Conservation (phyloP, 73 alveolate genomes). For the Tetrahymena malaccensis region DNA sequence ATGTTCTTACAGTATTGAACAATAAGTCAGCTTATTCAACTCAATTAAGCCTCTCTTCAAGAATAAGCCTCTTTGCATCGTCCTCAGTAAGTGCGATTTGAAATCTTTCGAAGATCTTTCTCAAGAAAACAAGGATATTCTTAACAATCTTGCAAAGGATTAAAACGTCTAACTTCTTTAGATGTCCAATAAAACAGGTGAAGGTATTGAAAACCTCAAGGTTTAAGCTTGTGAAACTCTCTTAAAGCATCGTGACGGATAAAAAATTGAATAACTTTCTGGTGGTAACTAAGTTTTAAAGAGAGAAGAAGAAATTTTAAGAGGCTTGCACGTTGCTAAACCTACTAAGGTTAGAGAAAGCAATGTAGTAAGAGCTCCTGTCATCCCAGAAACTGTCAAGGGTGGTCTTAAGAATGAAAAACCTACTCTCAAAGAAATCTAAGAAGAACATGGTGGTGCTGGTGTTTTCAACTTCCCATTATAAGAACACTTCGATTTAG, state of each 20-base stretch:
- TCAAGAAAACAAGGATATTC: conserved; percentile 50
- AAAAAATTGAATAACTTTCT: conserved; percentile 65
- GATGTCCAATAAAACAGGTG: conserved; percentile 80
- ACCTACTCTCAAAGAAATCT: conserved; percentile 70
- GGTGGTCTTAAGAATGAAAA: conserved; percentile 58
- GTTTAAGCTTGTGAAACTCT: conserved; percentile 86
- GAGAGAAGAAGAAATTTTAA: conserved; percentile 70
- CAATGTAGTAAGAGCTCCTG: conserved; percentile 56
- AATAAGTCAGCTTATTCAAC: conserved; percentile 86
- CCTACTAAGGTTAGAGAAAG: conserved; percentile 58
- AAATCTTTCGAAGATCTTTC: conserved; percentile 70
- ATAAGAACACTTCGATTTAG: conserved; percentile 56
- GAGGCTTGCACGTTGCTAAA: conserved; percentile 79
- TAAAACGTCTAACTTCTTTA: conserved; percentile 59
- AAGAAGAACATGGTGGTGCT: conserved; percentile 95
- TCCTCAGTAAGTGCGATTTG: conserved; percentile 88
- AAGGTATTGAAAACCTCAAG: conserved; percentile 82
- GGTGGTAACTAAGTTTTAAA: conserved; percentile 43
- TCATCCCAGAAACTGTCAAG: conserved; percentile 62
- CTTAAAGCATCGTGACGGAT: conserved; percentile 71
- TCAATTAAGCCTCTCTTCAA: conserved; percentile 94
- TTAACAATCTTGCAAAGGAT: conserved; percentile 73
- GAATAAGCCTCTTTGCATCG: conserved; percentile 96
- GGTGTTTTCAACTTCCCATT: conserved; percentile 86
- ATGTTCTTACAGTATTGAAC: conserved; percentile 83